phyloP scores from a whole-genome alignment of 106 monocot species.

The Dioscorea alata region DNA sequence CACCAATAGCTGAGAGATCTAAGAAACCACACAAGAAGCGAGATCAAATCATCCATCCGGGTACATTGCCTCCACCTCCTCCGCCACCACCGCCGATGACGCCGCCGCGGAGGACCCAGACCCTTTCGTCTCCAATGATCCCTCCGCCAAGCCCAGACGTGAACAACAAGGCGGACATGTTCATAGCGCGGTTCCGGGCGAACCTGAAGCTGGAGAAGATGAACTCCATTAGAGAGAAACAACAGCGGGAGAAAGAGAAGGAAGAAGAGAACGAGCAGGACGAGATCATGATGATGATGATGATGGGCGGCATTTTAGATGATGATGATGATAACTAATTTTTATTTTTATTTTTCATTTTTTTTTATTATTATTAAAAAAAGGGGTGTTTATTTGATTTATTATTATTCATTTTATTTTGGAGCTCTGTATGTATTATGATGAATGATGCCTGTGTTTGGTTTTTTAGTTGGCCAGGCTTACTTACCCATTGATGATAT shows the following conservation, averaged over 20 bases:
- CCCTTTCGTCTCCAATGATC: neutral
- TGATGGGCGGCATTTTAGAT: conserved; percentile 12
- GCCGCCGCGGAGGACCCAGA: neutral
- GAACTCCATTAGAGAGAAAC: conserved; percentile 41
- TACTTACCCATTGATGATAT: too few relatives aligned
- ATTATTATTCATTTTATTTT: too few relatives aligned
- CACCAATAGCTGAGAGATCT: neutral
- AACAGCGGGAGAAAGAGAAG: conserved; percentile 4
- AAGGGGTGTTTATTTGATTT: too few relatives aligned
- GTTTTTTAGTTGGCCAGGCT: too few relatives aligned
- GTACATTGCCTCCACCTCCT: conserved; percentile 7
- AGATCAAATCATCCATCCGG: conserved; percentile 1
- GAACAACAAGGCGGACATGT: conserved; percentile 60
- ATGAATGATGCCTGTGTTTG: too few relatives aligned
- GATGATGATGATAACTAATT: neutral
- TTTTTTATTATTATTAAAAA: too few relatives aligned
- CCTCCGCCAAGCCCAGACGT: conserved; percentile 63
- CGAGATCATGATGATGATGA: neutral
- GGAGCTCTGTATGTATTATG: too few relatives aligned
- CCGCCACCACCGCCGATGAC: conserved; percentile 17
- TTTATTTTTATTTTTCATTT: too few relatives aligned
- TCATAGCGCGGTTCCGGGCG: conserved; percentile 47
- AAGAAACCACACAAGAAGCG: conserved; percentile 2
- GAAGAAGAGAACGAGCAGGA: neutral
- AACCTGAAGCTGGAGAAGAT: conserved; percentile 54